A percentile compares a stretch with the other conserved stretches of the same genome.
Evolutionary conservation across 1,139 yeast species (phyloP).

Genomic region (Chernovozyma aurita): DNA sequence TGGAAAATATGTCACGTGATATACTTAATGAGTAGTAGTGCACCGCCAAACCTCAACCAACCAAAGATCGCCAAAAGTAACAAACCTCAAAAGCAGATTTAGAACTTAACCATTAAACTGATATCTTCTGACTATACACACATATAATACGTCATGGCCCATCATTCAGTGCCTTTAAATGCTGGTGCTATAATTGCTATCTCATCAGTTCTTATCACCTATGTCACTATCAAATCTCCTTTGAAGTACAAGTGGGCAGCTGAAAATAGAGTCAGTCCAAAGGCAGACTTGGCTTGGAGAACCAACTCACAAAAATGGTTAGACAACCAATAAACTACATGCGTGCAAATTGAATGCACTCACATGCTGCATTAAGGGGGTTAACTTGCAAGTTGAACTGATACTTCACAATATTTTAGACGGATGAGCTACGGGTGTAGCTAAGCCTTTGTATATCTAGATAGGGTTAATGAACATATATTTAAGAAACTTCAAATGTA

Average conservation of each 20-base stretch:
- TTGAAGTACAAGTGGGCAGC: conserved; percentile 40
- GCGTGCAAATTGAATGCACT: neutral
- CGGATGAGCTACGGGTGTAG: neutral
- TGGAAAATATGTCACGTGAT: conserved; percentile 3
- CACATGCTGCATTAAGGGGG: too few relatives aligned
- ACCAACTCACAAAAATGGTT: conserved; percentile 46
- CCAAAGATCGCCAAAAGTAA: conserved; percentile 16
- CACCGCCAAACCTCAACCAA: conserved; percentile 18
- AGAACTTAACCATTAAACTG: conserved; percentile 4
- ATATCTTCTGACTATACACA: too few relatives aligned
- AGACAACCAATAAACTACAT: conserved; percentile 27
- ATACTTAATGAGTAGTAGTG: conserved; percentile 12
- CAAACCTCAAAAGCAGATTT: neutral
- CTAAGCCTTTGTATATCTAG: conserved; percentile 1
- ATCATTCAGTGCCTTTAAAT: conserved; percentile 37
- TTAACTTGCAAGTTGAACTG: too few relatives aligned
- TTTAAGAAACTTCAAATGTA: too few relatives aligned
- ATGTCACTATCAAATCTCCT: conserved; percentile 41
- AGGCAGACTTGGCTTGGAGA: conserved; percentile 52
- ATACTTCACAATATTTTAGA: too few relatives aligned
- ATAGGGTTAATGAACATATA: conserved; percentile 1
- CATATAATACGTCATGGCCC: conserved; percentile 24
- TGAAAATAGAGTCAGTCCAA: conserved; percentile 45
- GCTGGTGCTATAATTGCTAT: conserved; percentile 41
- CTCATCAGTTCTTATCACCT: conserved; percentile 41